Base-by-base conservation (phyloP, 2,329 filamentous ascomycete species). In the Nannizziopsis barbatae region DNA sequence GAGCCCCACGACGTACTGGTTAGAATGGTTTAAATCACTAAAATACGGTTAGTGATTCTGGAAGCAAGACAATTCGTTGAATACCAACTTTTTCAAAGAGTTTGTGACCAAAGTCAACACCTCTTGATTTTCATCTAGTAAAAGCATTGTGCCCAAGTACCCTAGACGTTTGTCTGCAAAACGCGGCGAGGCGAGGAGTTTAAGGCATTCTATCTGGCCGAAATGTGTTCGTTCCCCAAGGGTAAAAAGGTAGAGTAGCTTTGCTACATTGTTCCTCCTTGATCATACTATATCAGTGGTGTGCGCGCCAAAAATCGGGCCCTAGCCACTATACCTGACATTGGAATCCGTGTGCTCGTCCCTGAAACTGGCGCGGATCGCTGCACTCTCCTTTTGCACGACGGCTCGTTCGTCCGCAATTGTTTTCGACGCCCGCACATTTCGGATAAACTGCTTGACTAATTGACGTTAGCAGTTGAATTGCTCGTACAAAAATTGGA, bases 401-500 rank as follows among this genome's bases (percentile, higher is more conserved):
- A 98, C 92, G 45, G 92, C 90, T 64, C 92, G 82, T 74, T 98
- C 92, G 71, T 98, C 92, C 66, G 93, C 93, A 65, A 98, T 95
- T 32, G 92, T 98, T 75, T 98, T 98, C 52, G 92, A 88, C 53
- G 92, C 90, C 66, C 92, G 87, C 65, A 98, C 92, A 71, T 95
- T 96, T 66, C 92, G 89, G 70, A 98, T 98, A 72, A 98, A 98
- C 73, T 96, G 92, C 74, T 98, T 98, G 67, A 98, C 92, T 96
- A 92, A 74, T 98, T 98, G 67, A 98, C 92, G 96, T 64, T 45
- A 50, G 32, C 49, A 53, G 35, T 11, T 42, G 36, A 42, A 56
- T 65, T 56, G 65, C 61, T 56, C 61, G 40, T 32, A 45, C 45
- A 51, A 42, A 17, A 14, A 11, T 18, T 12, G 36, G 39, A 14